phyloP scores from a whole-genome alignment of 1,284 basidiomycete species.

The Neonothopanus nambi region DNA sequence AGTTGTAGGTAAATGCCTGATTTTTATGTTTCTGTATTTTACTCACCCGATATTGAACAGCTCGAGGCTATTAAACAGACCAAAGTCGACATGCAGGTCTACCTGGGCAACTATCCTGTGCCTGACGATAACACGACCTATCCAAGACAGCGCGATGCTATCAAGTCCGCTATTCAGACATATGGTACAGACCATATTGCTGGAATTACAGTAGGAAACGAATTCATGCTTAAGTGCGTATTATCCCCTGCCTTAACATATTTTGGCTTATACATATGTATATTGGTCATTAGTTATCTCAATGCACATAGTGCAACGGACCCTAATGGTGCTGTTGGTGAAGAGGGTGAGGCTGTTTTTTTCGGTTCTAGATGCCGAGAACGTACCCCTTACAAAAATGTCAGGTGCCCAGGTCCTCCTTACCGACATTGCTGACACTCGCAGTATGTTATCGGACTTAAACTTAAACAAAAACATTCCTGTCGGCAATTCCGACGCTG shows the following conservation, averaged over 20 bases:
- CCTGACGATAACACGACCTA: constrained; percentile 69
- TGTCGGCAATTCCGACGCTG: constrained; percentile 91
- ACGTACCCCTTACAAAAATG: background rate
- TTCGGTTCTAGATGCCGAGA: background rate
- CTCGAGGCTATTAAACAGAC: constrained; percentile 86
- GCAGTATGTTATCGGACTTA: constrained; percentile 52
- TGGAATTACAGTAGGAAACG: constrained; percentile 83
- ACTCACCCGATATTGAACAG: constrained; percentile 25
- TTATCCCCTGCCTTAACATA: background rate
- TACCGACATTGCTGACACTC: constrained; percentile 66
- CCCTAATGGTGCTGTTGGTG: constrained; percentile 57
- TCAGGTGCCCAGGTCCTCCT: constrained; percentile 57
- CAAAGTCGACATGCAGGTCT: constrained; percentile 86
- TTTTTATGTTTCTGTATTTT: background rate
- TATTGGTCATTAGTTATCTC: constrained; percentile 55
- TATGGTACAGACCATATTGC: constrained; percentile 80
- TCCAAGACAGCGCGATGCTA: constrained; percentile 65
- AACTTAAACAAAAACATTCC: constrained; percentile 58
- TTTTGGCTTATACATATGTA: background rate
- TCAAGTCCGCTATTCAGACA: constrained; percentile 64
- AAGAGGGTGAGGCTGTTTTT: constrained; percentile 32
- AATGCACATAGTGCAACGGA: constrained; percentile 40
- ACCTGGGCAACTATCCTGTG: constrained; percentile 77
- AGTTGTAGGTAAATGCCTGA: constrained; percentile 19
- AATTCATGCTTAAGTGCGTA: constrained; percentile 78